Conservation (phyloP, 2,329 filamentous ascomycete genomes). For the Sphaceloma murrayae region DNA sequence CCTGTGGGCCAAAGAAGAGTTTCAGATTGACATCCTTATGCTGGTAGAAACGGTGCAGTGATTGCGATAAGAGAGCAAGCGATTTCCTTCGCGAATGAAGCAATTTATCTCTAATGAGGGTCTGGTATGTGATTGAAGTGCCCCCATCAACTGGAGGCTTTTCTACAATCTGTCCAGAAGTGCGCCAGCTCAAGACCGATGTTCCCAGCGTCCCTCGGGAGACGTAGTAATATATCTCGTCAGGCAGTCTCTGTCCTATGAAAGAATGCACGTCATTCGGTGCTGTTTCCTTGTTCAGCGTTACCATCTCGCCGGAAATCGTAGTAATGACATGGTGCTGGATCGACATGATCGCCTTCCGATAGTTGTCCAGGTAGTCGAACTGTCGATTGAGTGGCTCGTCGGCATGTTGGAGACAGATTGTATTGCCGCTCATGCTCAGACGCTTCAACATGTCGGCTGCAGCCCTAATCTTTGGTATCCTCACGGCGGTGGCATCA, state of each 20-base stretch:
- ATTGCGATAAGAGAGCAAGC: constrained; percentile 66
- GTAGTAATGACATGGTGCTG: constrained; percentile 80
- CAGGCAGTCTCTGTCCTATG: constrained; percentile 77
- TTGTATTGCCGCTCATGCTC: constrained; percentile 59
- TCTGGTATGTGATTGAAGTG: constrained; percentile 68
- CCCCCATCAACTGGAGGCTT: constrained; percentile 79
- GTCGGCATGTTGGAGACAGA: constrained; percentile 66
- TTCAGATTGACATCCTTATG: constrained; percentile 67
- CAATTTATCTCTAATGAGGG: constrained; percentile 65
- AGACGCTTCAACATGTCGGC: constrained; percentile 61
- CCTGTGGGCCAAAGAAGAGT: constrained; percentile 73
- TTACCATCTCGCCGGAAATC: constrained; percentile 64
- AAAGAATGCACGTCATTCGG: constrained; percentile 83
- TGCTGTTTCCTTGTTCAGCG: constrained; percentile 61
- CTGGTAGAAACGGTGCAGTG: constrained; percentile 73
- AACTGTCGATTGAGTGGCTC: constrained; percentile 61
- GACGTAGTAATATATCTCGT: constrained; percentile 84
- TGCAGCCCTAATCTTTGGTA: constrained; percentile 59
- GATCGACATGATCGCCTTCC: constrained; percentile 72
- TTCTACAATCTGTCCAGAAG: constrained; percentile 67
- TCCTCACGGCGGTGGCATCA: constrained; percentile 19
- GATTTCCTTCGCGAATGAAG: constrained; percentile 66
- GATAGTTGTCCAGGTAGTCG: constrained; percentile 77
- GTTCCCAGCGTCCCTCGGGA: constrained; percentile 72
- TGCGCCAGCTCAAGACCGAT: constrained; percentile 71